phyloP scores from a whole-genome alignment of 257 asterid genomes.

The Solanum neorickii region DNA sequence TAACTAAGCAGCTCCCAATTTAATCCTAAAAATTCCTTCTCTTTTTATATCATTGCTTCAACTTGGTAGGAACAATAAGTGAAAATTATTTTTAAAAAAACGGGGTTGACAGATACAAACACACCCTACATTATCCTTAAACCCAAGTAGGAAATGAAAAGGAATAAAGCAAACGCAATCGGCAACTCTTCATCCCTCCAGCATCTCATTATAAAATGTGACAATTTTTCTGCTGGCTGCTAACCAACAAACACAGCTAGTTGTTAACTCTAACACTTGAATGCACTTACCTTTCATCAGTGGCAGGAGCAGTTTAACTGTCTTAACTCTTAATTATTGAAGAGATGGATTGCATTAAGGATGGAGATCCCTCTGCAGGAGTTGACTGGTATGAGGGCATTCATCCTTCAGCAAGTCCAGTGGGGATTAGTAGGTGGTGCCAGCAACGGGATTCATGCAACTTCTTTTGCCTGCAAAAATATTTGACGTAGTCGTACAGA shows the following conservation, averaged over 20 bases:
- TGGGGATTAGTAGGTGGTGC: not conserved
- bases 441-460: not conserved
- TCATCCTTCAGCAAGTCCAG: not conserved
- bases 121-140: not conserved
- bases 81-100: too few relatives aligned
- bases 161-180: not conserved
- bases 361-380: not conserved
- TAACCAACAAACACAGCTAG: not conserved
- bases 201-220: not conserved
- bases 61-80: too few relatives aligned
- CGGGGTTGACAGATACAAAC: not conserved
- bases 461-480: not conserved
- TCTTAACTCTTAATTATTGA: not conserved
- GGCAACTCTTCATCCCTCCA: not conserved
- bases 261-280: not conserved
- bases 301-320: not conserved
- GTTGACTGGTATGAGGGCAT: not conserved
- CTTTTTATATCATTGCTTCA: too few relatives aligned
- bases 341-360: not conserved
- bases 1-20: not conserved
- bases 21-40: too few relatives aligned
- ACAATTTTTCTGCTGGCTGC: not conserved
- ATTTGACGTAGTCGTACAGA: not conserved
- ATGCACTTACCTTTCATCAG: not conserved
- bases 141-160: not conserved